Evolutionary conservation across 371 early-diverging fungal genomes (phyloP), one percentile per base, ranked within the genome.

Genomic region (Catenaria anguillulae): DNA sequence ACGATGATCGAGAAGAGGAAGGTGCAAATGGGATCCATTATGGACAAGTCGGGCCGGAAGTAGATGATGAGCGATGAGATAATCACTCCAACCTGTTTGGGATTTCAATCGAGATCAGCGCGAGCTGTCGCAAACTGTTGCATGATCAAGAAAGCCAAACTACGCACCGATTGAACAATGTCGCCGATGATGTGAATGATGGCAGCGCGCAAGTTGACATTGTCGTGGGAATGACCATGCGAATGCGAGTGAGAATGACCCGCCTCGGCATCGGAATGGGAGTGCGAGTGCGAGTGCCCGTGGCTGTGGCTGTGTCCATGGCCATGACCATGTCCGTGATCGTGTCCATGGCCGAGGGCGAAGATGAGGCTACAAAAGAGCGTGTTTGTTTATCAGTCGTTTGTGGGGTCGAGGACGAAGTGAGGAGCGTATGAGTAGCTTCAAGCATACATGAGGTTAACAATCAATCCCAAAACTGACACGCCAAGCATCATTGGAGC

Each of bases 401-500:
- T 40, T 40, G n/a, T n/a, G n/a, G n/a, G n/a, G n/a, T n/a, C 17
- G 35, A 60, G 23, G 43, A 23, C 12, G 33, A 58, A 23, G 55
- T 45, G 17, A 62, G 23, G 33, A 61, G 33, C 50, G 13, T 8
- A 34, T 42, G 58, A 60, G 2, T 29, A 45, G 59, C 2, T 40
- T 55, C 59, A 29, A 23, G 65, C 76, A 72, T 78, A 82, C 75
- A 85, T 70, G 48, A 90, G 68, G 70, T 93, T 93, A 45, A 93
- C 84, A 50, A 68, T 67, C 3, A 93, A 85, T 34, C 93, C 93
- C 46, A 84, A 75, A 12, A 73, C 62, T 10, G 87, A 84, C 4
- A 81, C 78, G 43, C 74, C 62, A 59, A 87, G 79, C 90, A 93
- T 92, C 67, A 71, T 69, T 42, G 45, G 59, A 10, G 85, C 91